Evolutionary conservation across 2,329 filamentous ascomycete genomes (phyloP).

Genomic region (Aschersonia sp.): DNA sequence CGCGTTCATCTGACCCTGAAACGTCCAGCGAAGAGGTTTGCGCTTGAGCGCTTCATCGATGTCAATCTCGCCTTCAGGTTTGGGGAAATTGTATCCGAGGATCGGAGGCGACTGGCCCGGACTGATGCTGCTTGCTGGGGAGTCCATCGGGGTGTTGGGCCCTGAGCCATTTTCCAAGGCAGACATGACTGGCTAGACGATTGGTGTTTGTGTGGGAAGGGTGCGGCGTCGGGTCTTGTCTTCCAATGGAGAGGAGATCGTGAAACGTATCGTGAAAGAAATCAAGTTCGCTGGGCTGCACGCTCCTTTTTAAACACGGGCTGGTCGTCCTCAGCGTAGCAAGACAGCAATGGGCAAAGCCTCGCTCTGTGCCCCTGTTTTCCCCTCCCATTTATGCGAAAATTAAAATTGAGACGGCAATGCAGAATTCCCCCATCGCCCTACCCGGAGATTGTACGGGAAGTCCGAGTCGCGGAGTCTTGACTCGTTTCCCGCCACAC

Average conservation of each 20-base stretch:
- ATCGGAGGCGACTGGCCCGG: slow-evolving; percentile 17
- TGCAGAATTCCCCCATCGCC: too few species aligned
- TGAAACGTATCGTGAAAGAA: not conserved
- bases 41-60: slow-evolving; percentile 28
- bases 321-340: too few species aligned
- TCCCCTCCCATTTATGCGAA: not conserved
- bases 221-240: not conserved
- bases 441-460: too few species aligned
- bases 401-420: too few species aligned
- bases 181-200: not conserved
- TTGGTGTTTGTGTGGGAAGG: not conserved
- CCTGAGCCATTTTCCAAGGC: not conserved
- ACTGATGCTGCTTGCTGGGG: slow-evolving; percentile 8
- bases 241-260: not conserved
- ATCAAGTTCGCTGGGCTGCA: not conserved
- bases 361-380: not conserved
- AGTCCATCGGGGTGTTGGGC: not conserved
- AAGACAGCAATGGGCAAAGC: not conserved
- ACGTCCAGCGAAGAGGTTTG: slow-evolving; percentile 26
- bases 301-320: not conserved
- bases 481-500: slow-evolving; percentile 1
- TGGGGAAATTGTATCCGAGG: slow-evolving; percentile 20
- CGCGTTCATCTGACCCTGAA: slow-evolving; percentile 19
- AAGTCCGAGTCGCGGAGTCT: not conserved
- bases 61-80: slow-evolving; percentile 23